Base-by-base conservation (phyloP, 331 rosid genomes). In the Rhamnella rubrinervis region DNA sequence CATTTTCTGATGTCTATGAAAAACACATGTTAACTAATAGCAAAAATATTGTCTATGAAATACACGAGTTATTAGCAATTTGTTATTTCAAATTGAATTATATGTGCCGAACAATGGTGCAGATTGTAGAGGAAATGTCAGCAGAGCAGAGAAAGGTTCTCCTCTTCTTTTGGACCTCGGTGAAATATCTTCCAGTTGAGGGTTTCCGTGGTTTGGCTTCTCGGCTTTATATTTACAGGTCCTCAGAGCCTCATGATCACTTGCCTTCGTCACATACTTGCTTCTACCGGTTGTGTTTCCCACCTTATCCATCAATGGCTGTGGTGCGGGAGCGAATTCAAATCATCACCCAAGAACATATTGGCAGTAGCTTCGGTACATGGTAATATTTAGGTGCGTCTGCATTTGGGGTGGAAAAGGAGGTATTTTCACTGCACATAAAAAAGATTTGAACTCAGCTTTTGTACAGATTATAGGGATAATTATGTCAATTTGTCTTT, bases 191-290 rank as follows among this genome's bases (percentile, higher is more conserved):
- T 74, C 97, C 97, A 20, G 85, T 81, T 25, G 95, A 92, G 80
- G 97, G 97, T 51, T 92, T 92, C 71, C 67, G 40, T 49, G 97
- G 97, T 40, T 82, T 92, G 74, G 72, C 81, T 66, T 87, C 92
- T 17, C 78, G 75, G 79, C 89, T 89, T 47, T 71, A 60, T 80
- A 87, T 92, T 47, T 87, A 78, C 84, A 84, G 56, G 78, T 59
- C 95, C 41, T 9, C 68, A 4, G 85, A 83, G 62, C 78, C 85
- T 14, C 53, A 20, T 7, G 78, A 64, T 72, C 91, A 53, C 64
- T 85, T 92, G 63, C 98, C 96, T 25, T 78, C 96, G 28, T 92
- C 98, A 17, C 95, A 86, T 77, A 92, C 96, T 63, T 92, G 98
- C 72, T 87, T 89, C 63, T 82, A 70, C 68, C 65, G 85, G 71